Base-by-base conservation (phyloP, 345 rosid genomes). In the Aurinia saxatilis region DNA sequence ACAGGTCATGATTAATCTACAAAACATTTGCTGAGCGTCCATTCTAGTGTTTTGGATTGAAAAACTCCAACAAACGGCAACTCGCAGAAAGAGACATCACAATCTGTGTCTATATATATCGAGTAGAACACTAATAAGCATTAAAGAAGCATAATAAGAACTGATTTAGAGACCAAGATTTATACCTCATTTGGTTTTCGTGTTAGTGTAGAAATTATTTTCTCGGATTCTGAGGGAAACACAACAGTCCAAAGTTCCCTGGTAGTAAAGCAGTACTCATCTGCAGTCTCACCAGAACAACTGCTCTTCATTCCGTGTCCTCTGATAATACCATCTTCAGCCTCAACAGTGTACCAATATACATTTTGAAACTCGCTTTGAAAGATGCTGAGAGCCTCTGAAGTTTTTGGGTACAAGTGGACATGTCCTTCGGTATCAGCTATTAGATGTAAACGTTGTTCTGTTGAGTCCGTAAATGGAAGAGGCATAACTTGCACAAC, bases 271-370 rank as follows among this genome's bases (percentile, higher is more conserved):
- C 95, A 84, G 83, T 79, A 90, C 50, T 84, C 82, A 75, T 83
- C 92, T 16, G 80, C 73, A 38, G 45, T 79, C 68, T 82, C 77
- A 58, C 78, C 80, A 69, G 65, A 21, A 57, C 88, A 81, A 35
- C 77, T 80, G 68, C 81, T 65, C 78, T 86, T 83, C 75, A 86
- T 71, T 35, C 60, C 91, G 75, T 82, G 82, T 42, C 99, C 99
- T 79, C 79, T 83, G 64, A 95, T 83, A 53, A 86, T 76, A 55
- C 89, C 84, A 30, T 73, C 70, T 41, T 78, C 84, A 27, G 76
- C 85, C 52, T 82, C 90, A 68, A 90, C 85, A 31, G 96, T 81
- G 68, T 87, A 95, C 96, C 96, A 95, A 71, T 86, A 95, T 50
- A 88, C 68, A 65, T 95, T 95, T 54, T 87, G 76, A 52, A 83